These are phyloP conservation scores for Scedosporium apiospermum DNA, from an alignment of 2,329 filamentous ascomycete genomes.

Conservation along the genomic window DNA sequence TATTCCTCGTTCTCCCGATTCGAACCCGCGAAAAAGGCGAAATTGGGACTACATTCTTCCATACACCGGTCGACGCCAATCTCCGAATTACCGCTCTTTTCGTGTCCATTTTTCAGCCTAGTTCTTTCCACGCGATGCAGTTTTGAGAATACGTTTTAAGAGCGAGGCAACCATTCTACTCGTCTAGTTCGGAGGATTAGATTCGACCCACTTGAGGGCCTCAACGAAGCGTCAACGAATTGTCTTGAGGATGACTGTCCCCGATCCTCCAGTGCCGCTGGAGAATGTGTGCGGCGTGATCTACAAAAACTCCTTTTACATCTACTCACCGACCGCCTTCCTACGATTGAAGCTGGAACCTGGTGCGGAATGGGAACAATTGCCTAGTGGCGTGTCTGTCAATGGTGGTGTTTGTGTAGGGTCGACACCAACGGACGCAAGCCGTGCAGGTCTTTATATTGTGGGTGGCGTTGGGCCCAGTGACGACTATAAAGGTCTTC, in stretches of 20 bases:
- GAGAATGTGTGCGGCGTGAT: constrained; percentile 75
- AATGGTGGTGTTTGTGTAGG: constrained; percentile 70
- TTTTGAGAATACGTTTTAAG: background rate
- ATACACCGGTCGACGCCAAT: too few species aligned
- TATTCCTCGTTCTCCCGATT: too few species aligned
- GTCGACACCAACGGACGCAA: constrained; percentile 48
- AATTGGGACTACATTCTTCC: too few species aligned
- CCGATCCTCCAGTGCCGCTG: constrained; percentile 59
- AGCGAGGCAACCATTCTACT: background rate
- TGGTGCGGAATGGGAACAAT: constrained; percentile 61
- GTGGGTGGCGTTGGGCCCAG: constrained; percentile 59
- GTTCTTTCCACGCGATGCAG: too few species aligned
- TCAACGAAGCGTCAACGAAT: constrained; percentile 10
- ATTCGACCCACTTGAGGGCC: too few species aligned
- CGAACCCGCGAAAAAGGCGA: too few species aligned
- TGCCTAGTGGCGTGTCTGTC: constrained; percentile 59
- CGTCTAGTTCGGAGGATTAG: too few species aligned
- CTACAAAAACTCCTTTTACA: constrained; percentile 73
- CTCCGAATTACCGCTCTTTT: too few species aligned
- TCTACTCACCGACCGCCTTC: constrained; percentile 67
- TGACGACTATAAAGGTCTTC: constrained; percentile 61
- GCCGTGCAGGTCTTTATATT: constrained; percentile 61
- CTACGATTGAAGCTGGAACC: constrained; percentile 60
- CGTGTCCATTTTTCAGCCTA: too few species aligned
- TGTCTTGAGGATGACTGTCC: constrained; percentile 53